Percentiles rank a stretch among this genome's conserved stretches.
These are phyloP conservation scores for Protea cynaroides DNA, from an alignment of 164 flowering plant genomes.

Conservation along the genomic window DNA sequence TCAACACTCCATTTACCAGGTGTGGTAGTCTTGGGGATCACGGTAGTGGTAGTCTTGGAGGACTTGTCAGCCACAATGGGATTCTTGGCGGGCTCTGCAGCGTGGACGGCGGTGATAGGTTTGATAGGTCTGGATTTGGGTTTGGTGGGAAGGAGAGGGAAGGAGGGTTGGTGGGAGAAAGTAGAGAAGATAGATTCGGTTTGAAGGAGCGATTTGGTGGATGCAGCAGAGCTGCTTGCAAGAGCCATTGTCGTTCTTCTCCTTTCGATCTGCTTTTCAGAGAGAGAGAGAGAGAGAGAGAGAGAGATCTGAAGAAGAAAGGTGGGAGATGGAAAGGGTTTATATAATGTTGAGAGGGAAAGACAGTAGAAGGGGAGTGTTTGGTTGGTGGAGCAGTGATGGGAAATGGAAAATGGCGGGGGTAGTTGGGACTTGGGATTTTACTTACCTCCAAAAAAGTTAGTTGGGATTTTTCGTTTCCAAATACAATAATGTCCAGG, in stretches of 20 bases:
- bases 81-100: conserved; percentile 44
- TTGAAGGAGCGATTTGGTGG: conserved; percentile 16
- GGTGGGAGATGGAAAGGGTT: too few species aligned
- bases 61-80: conserved; percentile 19
- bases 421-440: too few species aligned
- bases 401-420: too few species aligned
- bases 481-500: too few species aligned
- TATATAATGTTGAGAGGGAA: too few species aligned
- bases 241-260: conserved; percentile 17
- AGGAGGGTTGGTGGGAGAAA: conserved; percentile 16
- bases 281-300: neutral
- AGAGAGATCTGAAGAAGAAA: neutral
- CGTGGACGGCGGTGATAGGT: conserved; percentile 55
- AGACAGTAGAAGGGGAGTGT: too few species aligned
- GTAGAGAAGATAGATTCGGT: conserved; percentile 14
- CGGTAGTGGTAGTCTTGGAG: conserved; percentile 10
- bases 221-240: conserved; percentile 12
- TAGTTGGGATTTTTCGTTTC: too few species aligned
- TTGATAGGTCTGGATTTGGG: conserved; percentile 20
- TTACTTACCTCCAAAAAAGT: too few species aligned
- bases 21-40: conserved; percentile 7
- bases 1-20: conserved; percentile 53
- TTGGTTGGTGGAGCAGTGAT: too few species aligned
- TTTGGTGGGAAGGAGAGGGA: conserved; percentile 12
- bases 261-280: too few species aligned